Evolutionary conservation across 768 basidiomycete genomes (phyloP), one percentile per base, ranked within the genome.

Genomic region (Coprinopsis cinerea): DNA sequence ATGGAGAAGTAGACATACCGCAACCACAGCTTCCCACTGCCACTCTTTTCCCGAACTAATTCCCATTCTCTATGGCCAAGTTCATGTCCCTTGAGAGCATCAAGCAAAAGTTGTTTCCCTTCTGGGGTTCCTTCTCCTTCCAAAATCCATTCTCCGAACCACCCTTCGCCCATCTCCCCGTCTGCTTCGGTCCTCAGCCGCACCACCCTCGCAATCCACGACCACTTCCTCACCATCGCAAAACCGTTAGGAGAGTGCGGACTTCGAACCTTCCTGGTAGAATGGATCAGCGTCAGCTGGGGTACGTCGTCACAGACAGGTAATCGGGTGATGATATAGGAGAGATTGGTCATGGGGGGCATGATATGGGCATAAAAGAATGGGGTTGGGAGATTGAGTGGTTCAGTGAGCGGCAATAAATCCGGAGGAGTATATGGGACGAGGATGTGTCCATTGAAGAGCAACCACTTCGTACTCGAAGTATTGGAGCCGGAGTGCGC

Each of bases 91-190:
- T 64, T 59, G 11, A 85, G 64, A 57, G 79, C 81, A 52, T 81
- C 73, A n/a, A 83, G 52, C 35, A 88, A 62, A 2, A 68, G 60
- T 60, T 77, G 71, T 39, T 76, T 69, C 4, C 83, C 85, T 60
- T 87, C 85, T 26, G 65, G 70, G 15, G 87, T 90, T 1, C 87
- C 88, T 47, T 87, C 85, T 1, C 79, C 82, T 63, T 90, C 85
- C n/a, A 90, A 68, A 13, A 87, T 68, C 87, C 88, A 89, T 54
- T 89, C 84, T 7, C 83, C 83, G 26, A 74, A 69, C 82, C 88
- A 86, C 4, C 81, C 83, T n/a, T 77, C 76, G 11, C 84, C 82
- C 20, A 84, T 66, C 26, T 64, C 74, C 17, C 64, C 64, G 27
- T 63, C 64, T 28, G 59, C 57, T 14, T 59, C 64, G 74, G 22